Base-by-base conservation (phyloP, 2,329 filamentous ascomycete species). In the Piedraia hortae region DNA sequence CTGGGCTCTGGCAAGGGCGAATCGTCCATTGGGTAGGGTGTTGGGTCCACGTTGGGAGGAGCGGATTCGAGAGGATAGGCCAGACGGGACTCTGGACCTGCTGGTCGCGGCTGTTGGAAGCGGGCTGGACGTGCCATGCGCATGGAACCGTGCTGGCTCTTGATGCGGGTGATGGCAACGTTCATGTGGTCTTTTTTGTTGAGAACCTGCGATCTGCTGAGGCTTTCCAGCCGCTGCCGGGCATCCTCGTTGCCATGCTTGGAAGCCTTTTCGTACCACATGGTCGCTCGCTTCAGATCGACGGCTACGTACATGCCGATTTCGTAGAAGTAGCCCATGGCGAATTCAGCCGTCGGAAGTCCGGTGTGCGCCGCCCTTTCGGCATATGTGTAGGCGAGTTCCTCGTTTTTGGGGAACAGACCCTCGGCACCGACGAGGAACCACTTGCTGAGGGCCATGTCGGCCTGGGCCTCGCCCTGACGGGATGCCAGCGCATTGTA, bases 361-460 rank as follows among this genome's bases (percentile, higher is more conserved):
- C 78, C 78, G 17, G 66, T 62, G 22, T 63, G 55, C 5, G 85
- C 82, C 6, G 85, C 85, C 32, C 82, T 63, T 35, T 82, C 64
- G 2, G 85, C 85, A 39, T 90, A 93, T 22, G 65, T 70, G 46
- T 74, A 97, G 4, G 85, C 82, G 21, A 93, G 51, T 41, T 82
- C 72, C 46, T 97, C 85, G 37, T 91, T 93, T 56, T 93, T 93
- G 28, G 74, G 62, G 39, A 97, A 91, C 4, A 88, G 58, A 11
- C 70, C 71, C 33, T 93, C 82, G 32, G 85, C 80, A 3, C 85
- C 85, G 38, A 89, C 93, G 13, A 97, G 56, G 41, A 93, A 97
- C 85, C 85, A 97, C 46, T 90, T 85, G 46, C 82, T 93, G 28
- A 97, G 78, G 13, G 82, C 78, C 47, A 97, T 72, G 28, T 90